Evolutionary conservation across 2,329 filamentous ascomycete species (phyloP).

Genomic region (Pseudocercospora eumusae): DNA sequence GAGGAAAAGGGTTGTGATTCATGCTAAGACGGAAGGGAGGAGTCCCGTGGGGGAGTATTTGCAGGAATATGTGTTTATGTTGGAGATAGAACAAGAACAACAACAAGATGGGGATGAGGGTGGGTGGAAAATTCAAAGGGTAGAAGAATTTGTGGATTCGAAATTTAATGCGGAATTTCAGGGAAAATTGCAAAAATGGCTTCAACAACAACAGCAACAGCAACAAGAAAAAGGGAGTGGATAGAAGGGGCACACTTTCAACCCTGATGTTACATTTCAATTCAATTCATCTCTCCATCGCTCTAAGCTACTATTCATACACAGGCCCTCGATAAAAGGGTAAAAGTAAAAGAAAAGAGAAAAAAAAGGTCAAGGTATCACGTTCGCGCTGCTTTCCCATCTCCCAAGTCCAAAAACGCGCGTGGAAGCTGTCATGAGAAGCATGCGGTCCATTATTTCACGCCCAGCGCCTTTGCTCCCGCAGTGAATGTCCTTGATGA

Average conservation of each 20-base stretch:
- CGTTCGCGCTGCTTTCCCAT: not conserved
- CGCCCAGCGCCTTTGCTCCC: slow-evolving; percentile 13
- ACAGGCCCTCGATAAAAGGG: slow-evolving; percentile 3
- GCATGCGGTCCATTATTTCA: slow-evolving; percentile 10
- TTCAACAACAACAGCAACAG: not conserved
- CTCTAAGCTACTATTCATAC: slow-evolving; percentile 12
- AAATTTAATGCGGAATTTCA: slow-evolving; percentile 1
- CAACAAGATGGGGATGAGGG: too few species aligned
- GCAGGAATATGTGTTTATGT: not conserved
- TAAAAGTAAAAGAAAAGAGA: not conserved
- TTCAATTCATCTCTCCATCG: slow-evolving; percentile 6
- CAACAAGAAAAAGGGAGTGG: too few species aligned
- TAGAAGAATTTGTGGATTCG: slow-evolving; percentile 7
- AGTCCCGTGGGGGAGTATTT: not conserved
- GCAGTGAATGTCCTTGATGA: slow-evolving; percentile 3
- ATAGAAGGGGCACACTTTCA: too few species aligned
- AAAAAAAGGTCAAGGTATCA: not conserved
- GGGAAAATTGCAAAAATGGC: not conserved
- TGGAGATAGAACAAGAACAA: not conserved
- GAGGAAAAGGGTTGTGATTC: not conserved
- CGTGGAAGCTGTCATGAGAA: not conserved
- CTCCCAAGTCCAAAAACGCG: not conserved
- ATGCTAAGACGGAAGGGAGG: not conserved
- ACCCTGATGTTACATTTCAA: slow-evolving; percentile 1
- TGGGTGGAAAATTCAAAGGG: not conserved